Base-by-base conservation (phyloP, 2,329 filamentous ascomycete genomes). In the Fusarium multiceps region DNA sequence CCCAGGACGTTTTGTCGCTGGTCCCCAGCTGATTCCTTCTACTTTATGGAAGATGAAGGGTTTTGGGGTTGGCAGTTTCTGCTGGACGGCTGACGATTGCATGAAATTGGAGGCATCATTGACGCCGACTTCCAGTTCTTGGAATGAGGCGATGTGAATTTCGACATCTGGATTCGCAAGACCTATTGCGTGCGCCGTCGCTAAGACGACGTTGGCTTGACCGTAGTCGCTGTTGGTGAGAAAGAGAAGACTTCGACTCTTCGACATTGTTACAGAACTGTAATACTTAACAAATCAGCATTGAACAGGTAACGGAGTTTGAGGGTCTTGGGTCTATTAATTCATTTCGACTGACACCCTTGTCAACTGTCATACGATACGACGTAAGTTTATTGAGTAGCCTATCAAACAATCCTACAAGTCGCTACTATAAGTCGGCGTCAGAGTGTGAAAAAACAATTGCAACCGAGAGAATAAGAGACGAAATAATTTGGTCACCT, bases 161-260 rank as follows among this genome's bases (percentile, higher is more conserved):
- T 55, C 21, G 8, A 27, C 11, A 16, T 27, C 1, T 27, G 28
- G 6, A 1, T 40, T 8, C 0, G 14, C 8, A 2, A 55, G 34
- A 1, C 37, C 14, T 1, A 58, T 28, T 7, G 37, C 21, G 4
- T 58, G 49, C 4, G 55, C 49, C 4, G 49, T 55, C 4, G 55
- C 37, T 6, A 58, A 21, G 2, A 58, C 18, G 7, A 58, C 49
- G 2, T 58, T 58, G 8, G 55, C 34, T 55, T 55, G 55, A 0
- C 55, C 27, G 6, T 32, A 27, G 18, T 58, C 55, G 7, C 55
- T 55, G 1, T 55, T 55, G 0, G 49, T 55, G 11, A 58, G 34
- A 5, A 58, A 2, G 1, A 58, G 10, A 2, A 58, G 0, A 0
- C 55, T 27, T 9, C 20, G 18, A 2, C 1, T 5, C 4, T 23